Base-by-base conservation (phyloP, 192 early-diverging fungal genomes). In the Dimargaris cristalligena region DNA sequence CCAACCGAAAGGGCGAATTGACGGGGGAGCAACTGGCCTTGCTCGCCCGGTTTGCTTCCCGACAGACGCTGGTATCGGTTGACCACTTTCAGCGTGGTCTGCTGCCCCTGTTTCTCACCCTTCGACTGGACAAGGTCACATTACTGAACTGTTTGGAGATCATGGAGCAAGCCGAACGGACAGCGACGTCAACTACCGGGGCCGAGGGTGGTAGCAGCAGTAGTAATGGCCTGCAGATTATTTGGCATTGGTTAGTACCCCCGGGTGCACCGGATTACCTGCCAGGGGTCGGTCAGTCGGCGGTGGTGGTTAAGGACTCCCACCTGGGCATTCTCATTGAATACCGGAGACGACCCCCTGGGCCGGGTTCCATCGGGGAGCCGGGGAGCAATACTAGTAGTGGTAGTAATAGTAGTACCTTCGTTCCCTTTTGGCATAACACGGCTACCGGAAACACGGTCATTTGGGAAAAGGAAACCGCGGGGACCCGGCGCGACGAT, bases 381-480 rank as follows among this genome's bases (percentile, higher is more conserved):
- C 8, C 16, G 38, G 38, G 8, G 6, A 16, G 38, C 16, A 41
- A 41, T 10, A 41, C 8, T 41, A 41, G 16, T 41, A 41, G 16
- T 16, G 38, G 38, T 41, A 16, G 38, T 41, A 16, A 16, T 41
- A 16, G 38, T 41, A 41, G 16, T 41, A 34, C 34, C 2, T 34
- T 56, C 20, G 32, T 56, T 34, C 54, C 54, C 1, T 20, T 56
- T 13, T 56, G 54, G 54, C 54, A 56, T 23, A 56, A 56, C 54
- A 34, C 8, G 20, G 13, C 16, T 11, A 56, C 9, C 13, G 30
- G 30, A 2, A 34, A 9, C 34, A 56, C 54, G 16, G 32, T 14
- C 20, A 32, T 56, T 13, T 56, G 54, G 54, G 54, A 56, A 14
- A 31, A 34, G 31, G 54, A 56, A 16, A 56, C 31, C 23, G 31